A percentile compares a stretch with the other conserved stretches of the same genome.
Conservation (phyloP, 306 rosid genomes). For the Casuarina equisetifolia region DNA sequence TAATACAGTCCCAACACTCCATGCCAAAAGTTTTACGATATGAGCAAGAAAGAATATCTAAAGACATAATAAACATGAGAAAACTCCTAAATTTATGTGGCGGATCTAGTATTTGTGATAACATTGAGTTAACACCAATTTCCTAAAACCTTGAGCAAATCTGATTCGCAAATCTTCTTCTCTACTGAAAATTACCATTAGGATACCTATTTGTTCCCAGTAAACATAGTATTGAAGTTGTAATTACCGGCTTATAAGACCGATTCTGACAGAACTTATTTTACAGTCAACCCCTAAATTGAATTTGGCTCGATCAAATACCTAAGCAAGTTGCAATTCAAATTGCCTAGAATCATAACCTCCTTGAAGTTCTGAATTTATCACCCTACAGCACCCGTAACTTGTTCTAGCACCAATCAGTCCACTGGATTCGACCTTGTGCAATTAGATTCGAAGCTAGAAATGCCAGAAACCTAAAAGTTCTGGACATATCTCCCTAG, state of each 20-base stretch:
- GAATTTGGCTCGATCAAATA: too few species aligned
- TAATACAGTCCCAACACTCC: not conserved
- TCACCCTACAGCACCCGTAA: too few species aligned
- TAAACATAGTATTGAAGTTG: not conserved
- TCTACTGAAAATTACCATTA: not conserved
- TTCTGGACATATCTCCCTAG: too few species aligned
- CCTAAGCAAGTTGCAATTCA: too few species aligned
- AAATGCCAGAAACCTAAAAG: too few species aligned
- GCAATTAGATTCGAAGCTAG: too few species aligned
- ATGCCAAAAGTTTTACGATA: not conserved
- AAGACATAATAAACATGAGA: not conserved
- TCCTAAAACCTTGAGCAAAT: not conserved
- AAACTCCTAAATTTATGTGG: not conserved
- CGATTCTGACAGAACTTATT: too few species aligned
- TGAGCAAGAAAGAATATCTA: not conserved
- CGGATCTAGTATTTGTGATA: not conserved
- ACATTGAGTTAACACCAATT: not conserved
- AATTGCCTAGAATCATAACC: too few species aligned
- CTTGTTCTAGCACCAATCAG: too few species aligned
- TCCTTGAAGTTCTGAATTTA: too few species aligned
- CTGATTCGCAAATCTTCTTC: not conserved
- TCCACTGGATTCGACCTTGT: too few species aligned
- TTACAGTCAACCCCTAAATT: too few species aligned
- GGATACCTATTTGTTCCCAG: not conserved
- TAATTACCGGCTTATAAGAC: not conserved